phyloP scores from a whole-genome alignment of 2,329 filamentous ascomycete species.

The Sarocladium strictum region DNA sequence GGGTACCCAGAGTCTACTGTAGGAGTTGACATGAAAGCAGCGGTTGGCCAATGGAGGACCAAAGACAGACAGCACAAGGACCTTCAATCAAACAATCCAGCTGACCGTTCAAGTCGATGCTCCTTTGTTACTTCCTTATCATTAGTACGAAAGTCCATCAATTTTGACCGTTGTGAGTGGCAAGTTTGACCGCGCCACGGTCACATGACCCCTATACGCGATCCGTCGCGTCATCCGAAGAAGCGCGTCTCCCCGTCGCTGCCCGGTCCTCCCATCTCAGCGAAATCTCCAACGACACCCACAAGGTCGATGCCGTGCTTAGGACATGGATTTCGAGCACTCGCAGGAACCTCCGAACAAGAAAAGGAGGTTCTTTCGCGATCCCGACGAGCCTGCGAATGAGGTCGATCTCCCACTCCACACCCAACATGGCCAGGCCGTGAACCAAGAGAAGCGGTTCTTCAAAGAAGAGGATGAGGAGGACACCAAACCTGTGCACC shows the following conservation, averaged over 20 bases:
- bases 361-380: conserved; percentile 32
- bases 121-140: too few species aligned
- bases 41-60: too few species aligned
- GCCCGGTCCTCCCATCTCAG: conserved; percentile 5
- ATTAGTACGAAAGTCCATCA: too few species aligned
- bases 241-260: conserved; percentile 30
- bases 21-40: too few species aligned
- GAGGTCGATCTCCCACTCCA: not conserved
- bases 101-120: too few species aligned
- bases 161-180: not conserved
- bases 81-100: too few species aligned
- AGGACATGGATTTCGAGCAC: conserved; percentile 32
- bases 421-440: not conserved
- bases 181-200: conserved; percentile 10
- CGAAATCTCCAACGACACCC: not conserved
- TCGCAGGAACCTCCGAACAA: conserved; percentile 40
- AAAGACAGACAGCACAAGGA: too few species aligned
- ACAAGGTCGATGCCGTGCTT: not conserved
- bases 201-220: conserved; percentile 37
- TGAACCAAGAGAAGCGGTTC: conserved; percentile 18
- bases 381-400: conserved; percentile 21
- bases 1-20: too few species aligned
- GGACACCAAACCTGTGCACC: conserved; percentile 13
- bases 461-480: conserved; percentile 19
- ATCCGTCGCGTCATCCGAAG: conserved; percentile 22